Conservation (phyloP, 2,329 filamentous ascomycete species). For the Acrocalymma vagum region DNA sequence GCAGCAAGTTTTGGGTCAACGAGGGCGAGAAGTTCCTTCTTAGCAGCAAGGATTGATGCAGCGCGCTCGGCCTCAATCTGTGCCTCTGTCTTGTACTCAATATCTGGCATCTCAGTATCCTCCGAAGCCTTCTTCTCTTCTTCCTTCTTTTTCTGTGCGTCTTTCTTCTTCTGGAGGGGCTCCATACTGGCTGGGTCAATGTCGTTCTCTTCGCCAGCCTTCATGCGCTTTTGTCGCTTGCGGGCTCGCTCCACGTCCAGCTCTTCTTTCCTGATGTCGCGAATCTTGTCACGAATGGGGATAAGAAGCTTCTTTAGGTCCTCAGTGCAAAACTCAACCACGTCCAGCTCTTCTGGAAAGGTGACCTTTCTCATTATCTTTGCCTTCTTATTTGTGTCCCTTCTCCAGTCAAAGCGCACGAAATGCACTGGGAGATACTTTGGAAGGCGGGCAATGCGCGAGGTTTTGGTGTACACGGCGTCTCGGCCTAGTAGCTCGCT, state of each 20-base stretch:
- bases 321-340: conserved; percentile 94
- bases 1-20: conserved; percentile 77
- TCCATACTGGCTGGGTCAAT: conserved; percentile 56
- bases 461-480: conserved; percentile 86
- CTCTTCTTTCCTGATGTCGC: conserved; percentile 93
- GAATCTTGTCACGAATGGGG: conserved; percentile 94
- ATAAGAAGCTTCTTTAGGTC: conserved; percentile 82
- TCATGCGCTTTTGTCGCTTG: conserved; percentile 85
- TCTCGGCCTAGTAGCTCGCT: conserved; percentile 81
- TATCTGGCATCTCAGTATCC: conserved; percentile 75
- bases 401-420: conserved; percentile 97
- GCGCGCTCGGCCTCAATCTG: conserved; percentile 88
- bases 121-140: conserved; percentile 61
- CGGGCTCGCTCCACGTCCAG: conserved; percentile 89
- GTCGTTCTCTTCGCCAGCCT: conserved; percentile 63
- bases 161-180: conserved; percentile 60
- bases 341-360: conserved; percentile 91
- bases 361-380: conserved; percentile 99
- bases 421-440: conserved; percentile 98
- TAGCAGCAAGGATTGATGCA: conserved; percentile 77
- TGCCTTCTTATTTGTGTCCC: conserved; percentile 94
- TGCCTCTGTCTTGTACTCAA: conserved; percentile 90
- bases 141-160: conserved; percentile 52
- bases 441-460: conserved; percentile 87
- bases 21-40: conserved; percentile 85